Conservation (phyloP, 1,284 basidiomycete genomes). For the Ustilago curta region DNA sequence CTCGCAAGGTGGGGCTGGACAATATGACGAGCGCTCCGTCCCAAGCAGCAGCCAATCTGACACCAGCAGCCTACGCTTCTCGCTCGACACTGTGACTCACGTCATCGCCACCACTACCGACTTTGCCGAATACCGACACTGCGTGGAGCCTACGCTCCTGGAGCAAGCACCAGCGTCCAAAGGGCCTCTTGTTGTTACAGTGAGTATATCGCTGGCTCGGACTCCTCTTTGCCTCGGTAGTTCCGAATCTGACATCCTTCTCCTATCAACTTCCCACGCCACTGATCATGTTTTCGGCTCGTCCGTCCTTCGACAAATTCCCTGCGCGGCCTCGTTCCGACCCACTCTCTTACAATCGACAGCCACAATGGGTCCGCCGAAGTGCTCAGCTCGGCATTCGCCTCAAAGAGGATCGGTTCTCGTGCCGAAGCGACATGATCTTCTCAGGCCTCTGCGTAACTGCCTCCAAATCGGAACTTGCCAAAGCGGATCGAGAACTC, state of each 20-base stretch:
- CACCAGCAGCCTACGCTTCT: constrained; percentile 17
- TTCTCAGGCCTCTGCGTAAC: constrained; percentile 83
- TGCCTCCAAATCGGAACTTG: constrained; percentile 72
- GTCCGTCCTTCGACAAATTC: constrained; percentile 12
- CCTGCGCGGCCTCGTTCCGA: constrained; percentile 11
- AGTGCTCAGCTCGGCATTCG: constrained; percentile 39
- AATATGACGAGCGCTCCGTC: constrained; percentile 4
- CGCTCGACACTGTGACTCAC: constrained; percentile 67
- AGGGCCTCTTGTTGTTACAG: constrained; percentile 37
- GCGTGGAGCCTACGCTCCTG: constrained; percentile 36
- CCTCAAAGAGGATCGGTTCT: constrained; percentile 74
- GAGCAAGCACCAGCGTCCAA: constrained; percentile 11
- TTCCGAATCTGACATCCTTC: constrained; percentile 17
- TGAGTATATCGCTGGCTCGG: constrained; percentile 16
- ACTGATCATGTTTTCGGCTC: constrained; percentile 8
- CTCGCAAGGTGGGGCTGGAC: constrained; percentile 9
- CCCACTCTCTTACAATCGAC: constrained; percentile 5
- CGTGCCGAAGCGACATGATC: constrained; percentile 79
- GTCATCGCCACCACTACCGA: constrained; percentile 73
- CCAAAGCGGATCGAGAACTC: constrained; percentile 77
- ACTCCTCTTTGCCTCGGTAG: neutral
- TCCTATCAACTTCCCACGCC: constrained; percentile 4
- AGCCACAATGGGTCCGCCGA: constrained; percentile 59
- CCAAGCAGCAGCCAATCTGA: constrained; percentile 15
- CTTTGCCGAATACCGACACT: constrained; percentile 72